A percentile compares a stretch with the other conserved stretches of the same genome.
Conservation (phyloP, 495 filamentous ascomycete species). For the Hyaloscypha bicolor region DNA sequence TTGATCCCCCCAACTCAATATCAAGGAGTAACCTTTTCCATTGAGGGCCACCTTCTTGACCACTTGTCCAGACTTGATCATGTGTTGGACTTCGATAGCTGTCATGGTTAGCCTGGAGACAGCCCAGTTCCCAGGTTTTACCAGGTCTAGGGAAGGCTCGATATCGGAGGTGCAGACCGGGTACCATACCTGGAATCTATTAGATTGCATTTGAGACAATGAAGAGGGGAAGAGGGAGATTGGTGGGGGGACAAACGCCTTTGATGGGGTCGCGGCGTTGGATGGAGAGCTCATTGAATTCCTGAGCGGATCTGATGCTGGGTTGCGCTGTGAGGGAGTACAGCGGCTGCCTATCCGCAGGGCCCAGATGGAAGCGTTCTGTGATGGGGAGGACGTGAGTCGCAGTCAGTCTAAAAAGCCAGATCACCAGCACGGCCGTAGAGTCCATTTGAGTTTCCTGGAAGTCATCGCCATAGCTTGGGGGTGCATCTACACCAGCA, state of each 20-base stretch:
- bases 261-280: constrained; percentile 9
- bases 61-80: constrained; percentile 5
- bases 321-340: constrained; percentile 14
- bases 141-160: constrained; percentile 8
- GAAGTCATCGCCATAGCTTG: constrained; percentile 12
- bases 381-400: constrained; percentile 2
- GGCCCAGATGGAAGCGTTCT: constrained; percentile 15
- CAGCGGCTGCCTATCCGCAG: not conserved
- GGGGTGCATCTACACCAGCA: not conserved
- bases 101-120: constrained; percentile 4
- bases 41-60: not conserved
- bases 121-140: constrained; percentile 3
- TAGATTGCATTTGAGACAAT: not conserved
- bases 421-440: constrained; percentile 13
- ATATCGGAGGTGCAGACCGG: constrained; percentile 14
- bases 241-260: not conserved
- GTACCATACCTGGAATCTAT: constrained; percentile 5
- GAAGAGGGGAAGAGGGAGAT: not conserved
- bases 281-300: constrained; percentile 20
- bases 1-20: constrained; percentile 6
- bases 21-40: constrained; percentile 4
- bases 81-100: not conserved
- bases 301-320: constrained; percentile 3
- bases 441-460: constrained; percentile 7
- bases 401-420: constrained; percentile 7